Conservation (phyloP, 106 monocot species). For the Dioscorea alata region DNA sequence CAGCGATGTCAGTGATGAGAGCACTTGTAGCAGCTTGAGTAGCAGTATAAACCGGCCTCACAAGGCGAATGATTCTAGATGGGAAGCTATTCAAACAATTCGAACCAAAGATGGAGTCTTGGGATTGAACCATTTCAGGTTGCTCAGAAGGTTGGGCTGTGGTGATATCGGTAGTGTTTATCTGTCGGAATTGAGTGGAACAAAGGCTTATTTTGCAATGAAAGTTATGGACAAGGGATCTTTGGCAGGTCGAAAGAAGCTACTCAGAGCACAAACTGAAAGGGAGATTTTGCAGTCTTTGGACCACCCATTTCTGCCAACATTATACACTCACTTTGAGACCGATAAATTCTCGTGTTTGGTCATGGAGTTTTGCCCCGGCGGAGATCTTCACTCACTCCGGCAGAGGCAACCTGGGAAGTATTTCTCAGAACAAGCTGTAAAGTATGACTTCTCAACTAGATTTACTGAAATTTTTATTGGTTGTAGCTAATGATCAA, state of each 20-base stretch:
- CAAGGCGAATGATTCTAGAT: slow-evolving; percentile 29
- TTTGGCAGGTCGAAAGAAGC: slow-evolving; percentile 24
- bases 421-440: slow-evolving; percentile 32
- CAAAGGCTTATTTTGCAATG: slow-evolving; percentile 30
- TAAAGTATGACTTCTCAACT: slow-evolving; percentile 8
- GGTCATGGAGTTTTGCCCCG: slow-evolving; percentile 35
- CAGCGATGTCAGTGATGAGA: slow-evolving; percentile 27
- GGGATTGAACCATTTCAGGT: slow-evolving; percentile 26
- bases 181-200: slow-evolving; percentile 29
- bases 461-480: no score
- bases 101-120: slow-evolving; percentile 19
- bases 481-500: no score
- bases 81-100: slow-evolving; percentile 23
- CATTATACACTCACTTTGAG: slow-evolving; percentile 31
- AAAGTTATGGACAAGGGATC: slow-evolving; percentile 31
- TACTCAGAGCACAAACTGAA: slow-evolving; percentile 30
- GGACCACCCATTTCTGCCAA: slow-evolving; percentile 34
- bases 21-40: slow-evolving; percentile 21
- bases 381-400: slow-evolving; percentile 30
- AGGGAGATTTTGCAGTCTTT: slow-evolving; percentile 29
- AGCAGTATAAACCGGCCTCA: slow-evolving; percentile 23
- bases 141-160: slow-evolving; percentile 20
- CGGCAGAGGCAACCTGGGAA: slow-evolving; percentile 35
- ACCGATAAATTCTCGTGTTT: slow-evolving; percentile 35
- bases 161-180: slow-evolving; percentile 33